phyloP scores from a whole-genome alignment of 108 stramenopile genomes.

The Pseudonitzschia pungens region DNA sequence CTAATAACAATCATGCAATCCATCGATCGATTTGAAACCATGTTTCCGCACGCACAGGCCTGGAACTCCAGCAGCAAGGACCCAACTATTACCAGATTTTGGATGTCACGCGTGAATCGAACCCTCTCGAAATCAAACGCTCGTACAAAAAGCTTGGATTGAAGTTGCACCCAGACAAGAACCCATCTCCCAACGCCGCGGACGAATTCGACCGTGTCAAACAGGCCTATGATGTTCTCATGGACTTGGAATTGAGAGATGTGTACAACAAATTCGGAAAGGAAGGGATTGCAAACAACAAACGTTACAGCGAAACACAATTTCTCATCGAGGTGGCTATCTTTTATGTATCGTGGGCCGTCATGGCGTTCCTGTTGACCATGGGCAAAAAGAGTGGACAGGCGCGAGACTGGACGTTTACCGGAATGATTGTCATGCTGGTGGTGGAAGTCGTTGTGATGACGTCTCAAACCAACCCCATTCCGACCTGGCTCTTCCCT shows the following conservation, averaged over 20 bases:
- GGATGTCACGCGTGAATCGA: conserved; percentile 77
- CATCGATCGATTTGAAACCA: not conserved
- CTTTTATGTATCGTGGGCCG: conserved; percentile 93
- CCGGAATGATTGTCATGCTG: conserved; percentile 92
- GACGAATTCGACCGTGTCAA: conserved; percentile 90
- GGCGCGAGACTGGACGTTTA: conserved; percentile 90
- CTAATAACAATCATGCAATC: no score
- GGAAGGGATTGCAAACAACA: conserved; percentile 86
- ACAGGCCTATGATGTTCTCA: conserved; percentile 92
- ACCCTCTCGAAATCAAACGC: conserved; percentile 93
- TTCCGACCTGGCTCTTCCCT: conserved; percentile 91
- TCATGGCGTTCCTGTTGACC: conserved; percentile 93
- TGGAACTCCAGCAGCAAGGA: conserved; percentile 86
- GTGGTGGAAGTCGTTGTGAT: conserved; percentile 90
- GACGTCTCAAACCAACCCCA: conserved; percentile 78
- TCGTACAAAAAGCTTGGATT: conserved; percentile 93
- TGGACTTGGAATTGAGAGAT: conserved; percentile 93
- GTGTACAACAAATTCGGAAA: conserved; percentile 98
- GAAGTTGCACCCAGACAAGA: conserved; percentile 98
- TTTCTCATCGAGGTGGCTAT: conserved; percentile 88
- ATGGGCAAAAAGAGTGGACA: conserved; percentile 86
- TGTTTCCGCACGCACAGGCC: conserved; percentile 41
- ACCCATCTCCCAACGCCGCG: conserved; percentile 86
- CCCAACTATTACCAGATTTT: conserved; percentile 90
- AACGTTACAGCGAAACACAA: conserved; percentile 82